phyloP scores from a whole-genome alignment of 768 basidiomycete genomes.

The Mycena amicta region DNA sequence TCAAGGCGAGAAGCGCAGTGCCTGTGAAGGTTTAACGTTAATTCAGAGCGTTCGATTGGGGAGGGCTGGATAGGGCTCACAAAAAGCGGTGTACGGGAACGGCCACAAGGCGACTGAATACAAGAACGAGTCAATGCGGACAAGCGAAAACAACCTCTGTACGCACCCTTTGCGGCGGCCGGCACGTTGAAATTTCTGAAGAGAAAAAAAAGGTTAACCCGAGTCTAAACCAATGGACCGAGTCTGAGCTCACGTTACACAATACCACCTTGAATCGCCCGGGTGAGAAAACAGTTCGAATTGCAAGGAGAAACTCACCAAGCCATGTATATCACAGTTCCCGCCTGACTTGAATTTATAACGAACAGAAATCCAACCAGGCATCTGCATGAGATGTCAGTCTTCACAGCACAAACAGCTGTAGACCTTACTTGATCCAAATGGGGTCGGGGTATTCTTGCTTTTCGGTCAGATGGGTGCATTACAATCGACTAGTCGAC shows the following conservation, averaged over 20 bases:
- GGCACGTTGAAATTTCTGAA: neutral
- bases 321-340: neutral
- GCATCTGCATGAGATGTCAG: no score
- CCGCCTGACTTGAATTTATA: neutral
- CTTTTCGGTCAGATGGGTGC: neutral
- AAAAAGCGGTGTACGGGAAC: neutral
- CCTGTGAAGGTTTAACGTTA: neutral
- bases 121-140: neutral
- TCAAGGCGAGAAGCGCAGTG: conserved; percentile 8
- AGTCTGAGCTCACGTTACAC: no score
- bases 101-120: conserved; percentile 4
- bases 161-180: neutral
- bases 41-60: neutral
- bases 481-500: neutral
- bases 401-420: no score
- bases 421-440: conserved; percentile 6
- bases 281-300: no score
- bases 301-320: no score
- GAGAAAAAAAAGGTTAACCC: no score
- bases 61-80: neutral
- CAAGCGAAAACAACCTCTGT: neutral
- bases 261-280: no score
- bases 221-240: no score
- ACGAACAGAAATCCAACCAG: neutral
- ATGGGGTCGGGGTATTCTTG: neutral